A percentile compares a stretch with the other conserved stretches of the same genome.
phyloP scores from a whole-genome alignment of 805 yeast genomes.

The Candida sphagnicola region DNA sequence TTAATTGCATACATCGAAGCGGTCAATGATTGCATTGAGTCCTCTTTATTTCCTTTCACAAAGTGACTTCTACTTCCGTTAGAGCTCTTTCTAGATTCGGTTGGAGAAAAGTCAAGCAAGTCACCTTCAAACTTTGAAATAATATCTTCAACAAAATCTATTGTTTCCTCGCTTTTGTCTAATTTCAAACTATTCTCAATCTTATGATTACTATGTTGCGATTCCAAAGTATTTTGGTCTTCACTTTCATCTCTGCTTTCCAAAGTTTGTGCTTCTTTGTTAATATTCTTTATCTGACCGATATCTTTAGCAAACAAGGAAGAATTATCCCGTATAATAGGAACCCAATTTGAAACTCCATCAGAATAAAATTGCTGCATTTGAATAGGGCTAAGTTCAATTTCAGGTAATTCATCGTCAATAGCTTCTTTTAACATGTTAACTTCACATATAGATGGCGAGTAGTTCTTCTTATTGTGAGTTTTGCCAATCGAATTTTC shows the following conservation, averaged over 20 bases:
- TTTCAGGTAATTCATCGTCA: neutral
- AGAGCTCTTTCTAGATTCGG: neutral
- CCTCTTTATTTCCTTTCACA: constrained; percentile 9
- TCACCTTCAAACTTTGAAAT: neutral
- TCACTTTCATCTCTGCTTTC: no score
- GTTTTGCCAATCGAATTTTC: neutral
- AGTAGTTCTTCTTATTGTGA: neutral
- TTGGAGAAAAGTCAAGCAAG: neutral
- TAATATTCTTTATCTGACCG: neutral
- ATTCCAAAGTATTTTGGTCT: no score
- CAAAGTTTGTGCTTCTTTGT: neutral
- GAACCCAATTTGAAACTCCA: constrained; percentile 6
- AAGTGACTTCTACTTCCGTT: neutral
- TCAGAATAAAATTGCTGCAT: constrained; percentile 3
- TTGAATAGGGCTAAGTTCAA: neutral
- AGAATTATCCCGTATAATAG: constrained; percentile 2
- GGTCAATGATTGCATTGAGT: constrained; percentile 21
- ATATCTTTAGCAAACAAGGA: neutral
- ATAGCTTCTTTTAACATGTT: neutral
- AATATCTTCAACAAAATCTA: neutral
- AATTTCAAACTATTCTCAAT: neutral
- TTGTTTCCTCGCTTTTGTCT: neutral
- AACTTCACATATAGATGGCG: constrained; percentile 2
- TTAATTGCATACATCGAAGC: constrained; percentile 24
- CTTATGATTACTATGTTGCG: no score